Evolutionary conservation across 352 stramenopile species (phyloP).

Genomic region (Phytophthora multivora): DNA sequence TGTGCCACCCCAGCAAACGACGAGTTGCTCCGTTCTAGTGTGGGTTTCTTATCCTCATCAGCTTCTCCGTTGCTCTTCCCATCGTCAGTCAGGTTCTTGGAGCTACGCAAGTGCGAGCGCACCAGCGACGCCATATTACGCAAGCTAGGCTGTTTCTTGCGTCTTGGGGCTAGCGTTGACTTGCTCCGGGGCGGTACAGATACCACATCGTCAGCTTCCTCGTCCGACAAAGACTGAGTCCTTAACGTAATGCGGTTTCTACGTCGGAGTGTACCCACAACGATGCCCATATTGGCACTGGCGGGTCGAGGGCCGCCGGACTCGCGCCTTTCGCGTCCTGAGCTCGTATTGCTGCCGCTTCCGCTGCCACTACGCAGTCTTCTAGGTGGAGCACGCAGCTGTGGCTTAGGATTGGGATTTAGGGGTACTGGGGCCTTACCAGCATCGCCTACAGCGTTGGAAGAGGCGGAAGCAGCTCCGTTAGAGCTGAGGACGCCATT

Average conservation of each 20-base stretch:
- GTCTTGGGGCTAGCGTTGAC: slow-evolving; percentile 13
- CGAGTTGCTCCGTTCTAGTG: slow-evolving; percentile 38
- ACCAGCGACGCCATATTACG: slow-evolving; percentile 70
- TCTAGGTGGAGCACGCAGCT: slow-evolving; percentile 36
- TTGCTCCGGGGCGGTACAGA: slow-evolving; percentile 10
- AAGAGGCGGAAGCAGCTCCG: not conserved
- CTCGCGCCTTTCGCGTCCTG: slow-evolving; percentile 19
- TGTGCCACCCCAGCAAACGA: slow-evolving; percentile 80
- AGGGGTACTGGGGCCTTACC: slow-evolving; percentile 16
- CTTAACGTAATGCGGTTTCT: slow-evolving; percentile 33
- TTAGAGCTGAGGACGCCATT: slow-evolving; percentile 8
- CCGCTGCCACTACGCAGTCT: slow-evolving; percentile 62
- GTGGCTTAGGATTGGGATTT: slow-evolving; percentile 22
- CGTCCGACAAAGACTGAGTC: slow-evolving; percentile 36
- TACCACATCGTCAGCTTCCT: slow-evolving; percentile 34
- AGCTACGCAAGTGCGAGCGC: slow-evolving; percentile 61
- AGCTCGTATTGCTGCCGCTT: slow-evolving; percentile 45
- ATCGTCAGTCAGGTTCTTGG: slow-evolving; percentile 19
- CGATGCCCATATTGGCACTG: slow-evolving; percentile 46
- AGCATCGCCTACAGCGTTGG: not conserved
- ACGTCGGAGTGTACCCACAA: slow-evolving; percentile 45
- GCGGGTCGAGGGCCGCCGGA: slow-evolving; percentile 23
- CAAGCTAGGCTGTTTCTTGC: slow-evolving; percentile 57
- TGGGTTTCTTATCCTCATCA: slow-evolving; percentile 2
- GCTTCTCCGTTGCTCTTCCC: not conserved